Evolutionary conservation across 345 rosid species (phyloP).

Genomic region (Citrus reticulata): DNA sequence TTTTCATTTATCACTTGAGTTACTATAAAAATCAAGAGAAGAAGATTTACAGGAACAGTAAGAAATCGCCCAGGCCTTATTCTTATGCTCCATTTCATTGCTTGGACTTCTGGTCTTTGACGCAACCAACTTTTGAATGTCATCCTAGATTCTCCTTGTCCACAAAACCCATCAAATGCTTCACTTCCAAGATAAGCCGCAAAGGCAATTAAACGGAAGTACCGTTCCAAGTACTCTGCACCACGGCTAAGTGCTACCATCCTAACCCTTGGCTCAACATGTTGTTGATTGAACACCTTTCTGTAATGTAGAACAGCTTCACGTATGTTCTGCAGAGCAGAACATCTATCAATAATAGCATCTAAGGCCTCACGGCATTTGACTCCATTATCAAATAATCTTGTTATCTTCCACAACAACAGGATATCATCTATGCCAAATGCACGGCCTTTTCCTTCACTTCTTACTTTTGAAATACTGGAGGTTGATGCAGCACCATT

Average conservation of each 20-base stretch:
- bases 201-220: slow-evolving; percentile 89
- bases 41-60: slow-evolving; percentile 66
- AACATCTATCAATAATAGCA: slow-evolving; percentile 90
- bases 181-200: slow-evolving; percentile 97
- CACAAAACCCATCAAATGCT: slow-evolving; percentile 87
- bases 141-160: slow-evolving; percentile 68
- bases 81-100: slow-evolving; percentile 98
- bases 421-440: slow-evolving; percentile 95
- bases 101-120: slow-evolving; percentile 92
- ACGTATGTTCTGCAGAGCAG: slow-evolving; percentile 96
- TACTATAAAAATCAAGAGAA: slow-evolving; percentile 4
- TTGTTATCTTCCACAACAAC: slow-evolving; percentile 84
- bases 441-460: slow-evolving; percentile 52
- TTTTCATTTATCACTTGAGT: background rate
- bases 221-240: slow-evolving; percentile 91
- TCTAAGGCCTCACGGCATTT: slow-evolving; percentile 93
- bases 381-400: slow-evolving; percentile 84
- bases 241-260: slow-evolving; percentile 90
- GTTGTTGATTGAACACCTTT: slow-evolving; percentile 85
- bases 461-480: slow-evolving; percentile 25
- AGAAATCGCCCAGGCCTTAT: slow-evolving; percentile 88
- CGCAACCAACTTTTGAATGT: slow-evolving; percentile 87
- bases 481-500: slow-evolving; percentile 34
- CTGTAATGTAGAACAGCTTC: slow-evolving; percentile 87
- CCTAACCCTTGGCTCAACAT: slow-evolving; percentile 85